Percentiles rank a stretch among this genome's conserved stretches.
Conservation (phyloP, 768 basidiomycete genomes). For the Psilocybe cyanescens region DNA sequence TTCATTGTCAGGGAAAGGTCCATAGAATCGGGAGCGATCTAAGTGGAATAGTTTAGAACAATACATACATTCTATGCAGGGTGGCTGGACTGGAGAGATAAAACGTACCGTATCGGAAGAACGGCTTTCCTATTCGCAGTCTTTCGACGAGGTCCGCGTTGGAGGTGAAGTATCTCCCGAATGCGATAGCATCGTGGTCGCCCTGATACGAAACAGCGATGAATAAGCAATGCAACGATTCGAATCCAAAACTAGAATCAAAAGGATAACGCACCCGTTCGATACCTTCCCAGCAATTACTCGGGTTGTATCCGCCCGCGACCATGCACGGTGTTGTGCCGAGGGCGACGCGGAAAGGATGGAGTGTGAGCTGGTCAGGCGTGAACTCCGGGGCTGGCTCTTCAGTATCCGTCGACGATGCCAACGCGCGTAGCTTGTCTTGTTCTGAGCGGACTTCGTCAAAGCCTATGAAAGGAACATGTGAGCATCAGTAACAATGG, state of each 20-base stretch:
- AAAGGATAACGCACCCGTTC: conserved; percentile 7
- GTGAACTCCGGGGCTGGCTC: conserved; percentile 10
- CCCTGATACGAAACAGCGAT: conserved; percentile 2
- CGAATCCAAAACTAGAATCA: background rate
- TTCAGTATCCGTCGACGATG: background rate
- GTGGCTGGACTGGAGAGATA: too few species aligned
- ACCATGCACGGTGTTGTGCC: conserved; percentile 18
- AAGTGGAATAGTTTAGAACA: background rate
- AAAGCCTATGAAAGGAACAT: conserved; percentile 6
- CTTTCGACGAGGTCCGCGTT: conserved; percentile 17
- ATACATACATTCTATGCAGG: background rate
- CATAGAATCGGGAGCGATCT: conserved; percentile 23
- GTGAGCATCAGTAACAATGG: background rate
- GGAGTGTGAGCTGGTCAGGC: conserved; percentile 15
- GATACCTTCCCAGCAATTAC: conserved; percentile 24
- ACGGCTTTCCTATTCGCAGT: conserved; percentile 10
- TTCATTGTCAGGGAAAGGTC: conserved; percentile 21
- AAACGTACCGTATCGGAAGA: conserved; percentile 15
- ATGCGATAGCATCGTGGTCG: conserved; percentile 22
- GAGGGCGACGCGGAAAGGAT: conserved; percentile 17
- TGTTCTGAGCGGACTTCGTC: conserved; percentile 20
- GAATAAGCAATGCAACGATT: background rate
- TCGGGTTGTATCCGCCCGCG: conserved; percentile 22
- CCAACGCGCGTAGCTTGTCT: conserved; percentile 16
- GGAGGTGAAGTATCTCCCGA: conserved; percentile 22